These are phyloP conservation scores for Podila verticillata DNA, from an alignment of 192 early-diverging fungal genomes.

Conservation along the genomic window DNA sequence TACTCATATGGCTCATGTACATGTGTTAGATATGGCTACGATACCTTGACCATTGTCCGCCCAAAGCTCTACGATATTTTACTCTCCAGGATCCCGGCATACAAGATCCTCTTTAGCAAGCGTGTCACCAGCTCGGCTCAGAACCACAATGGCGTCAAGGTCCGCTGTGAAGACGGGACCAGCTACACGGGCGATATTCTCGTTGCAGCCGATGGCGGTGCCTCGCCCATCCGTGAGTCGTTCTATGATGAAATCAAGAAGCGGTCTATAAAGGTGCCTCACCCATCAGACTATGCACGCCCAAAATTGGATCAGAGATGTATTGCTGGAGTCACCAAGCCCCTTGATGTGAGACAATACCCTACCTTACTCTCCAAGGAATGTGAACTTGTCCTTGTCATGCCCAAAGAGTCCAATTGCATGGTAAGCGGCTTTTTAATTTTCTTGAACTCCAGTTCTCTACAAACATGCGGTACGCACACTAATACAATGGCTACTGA, in stretches of 20 bases:
- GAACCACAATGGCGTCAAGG: slow-evolving; percentile 28
- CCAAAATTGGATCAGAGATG: slow-evolving; percentile 34
- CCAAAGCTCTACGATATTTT: slow-evolving; percentile 35
- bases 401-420: slow-evolving; percentile 37
- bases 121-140: slow-evolving; percentile 24
- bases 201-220: slow-evolving; percentile 34
- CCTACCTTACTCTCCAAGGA: slow-evolving; percentile 20
- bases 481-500: not conserved
- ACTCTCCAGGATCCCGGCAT: slow-evolving; percentile 39
- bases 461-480: not conserved
- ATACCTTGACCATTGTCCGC: slow-evolving; percentile 25
- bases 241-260: slow-evolving; percentile 20
- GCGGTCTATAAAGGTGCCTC: slow-evolving; percentile 15
- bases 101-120: slow-evolving; percentile 37
- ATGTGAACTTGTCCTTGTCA: slow-evolving; percentile 29
- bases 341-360: slow-evolving; percentile 15
- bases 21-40: slow-evolving; percentile 32
- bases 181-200: slow-evolving; percentile 36
- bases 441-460: not conserved
- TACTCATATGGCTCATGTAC: not conserved
- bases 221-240: slow-evolving; percentile 20
- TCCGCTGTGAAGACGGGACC: slow-evolving; percentile 37
- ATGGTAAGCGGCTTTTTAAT: slow-evolving; percentile 16
- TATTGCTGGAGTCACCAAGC: slow-evolving; percentile 27
- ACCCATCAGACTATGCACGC: slow-evolving; percentile 22